These are phyloP conservation scores for Gnaphalium uliginosum DNA, from an alignment of 129 eudicot species.

Conservation along the genomic window DNA sequence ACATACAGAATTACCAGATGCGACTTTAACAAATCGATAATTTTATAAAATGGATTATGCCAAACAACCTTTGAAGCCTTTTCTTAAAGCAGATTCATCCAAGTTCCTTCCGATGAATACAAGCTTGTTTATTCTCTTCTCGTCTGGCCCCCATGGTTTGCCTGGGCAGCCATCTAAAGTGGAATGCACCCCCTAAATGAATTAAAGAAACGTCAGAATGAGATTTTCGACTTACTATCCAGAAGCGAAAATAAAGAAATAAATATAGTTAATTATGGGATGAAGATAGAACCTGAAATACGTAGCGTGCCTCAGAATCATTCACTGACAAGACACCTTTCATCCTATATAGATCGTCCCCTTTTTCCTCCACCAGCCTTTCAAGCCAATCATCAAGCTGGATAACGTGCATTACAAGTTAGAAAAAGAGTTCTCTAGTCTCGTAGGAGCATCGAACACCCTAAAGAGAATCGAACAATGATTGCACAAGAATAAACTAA, in stretches of 20 bases:
- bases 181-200: conserved; percentile 80
- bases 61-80: conserved; percentile 90
- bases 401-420: conserved; percentile 1
- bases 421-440: background rate
- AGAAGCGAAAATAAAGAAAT: background rate
- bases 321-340: conserved; percentile 83
- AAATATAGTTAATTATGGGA: background rate
- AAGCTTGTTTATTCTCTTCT: conserved; percentile 81
- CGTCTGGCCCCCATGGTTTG: conserved; percentile 77
- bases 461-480: conserved; percentile 7
- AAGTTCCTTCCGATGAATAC: conserved; percentile 88
- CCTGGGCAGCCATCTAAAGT: conserved; percentile 88
- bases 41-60: conserved; percentile 33
- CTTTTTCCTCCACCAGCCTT: conserved; percentile 83
- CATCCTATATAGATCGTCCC: conserved; percentile 90
- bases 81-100: conserved; percentile 75
- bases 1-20: background rate
- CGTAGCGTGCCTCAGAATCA: conserved; percentile 74
- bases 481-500: conserved; percentile 9
- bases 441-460: background rate
- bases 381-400: conserved; percentile 99
- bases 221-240: background rate
- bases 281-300: conserved; percentile 63
- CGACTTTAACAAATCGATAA: background rate
- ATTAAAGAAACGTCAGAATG: background rate